These are phyloP conservation scores for Scolecobasidium constrictum DNA, from an alignment of 2,329 filamentous ascomycete species.

Conservation along the genomic window DNA sequence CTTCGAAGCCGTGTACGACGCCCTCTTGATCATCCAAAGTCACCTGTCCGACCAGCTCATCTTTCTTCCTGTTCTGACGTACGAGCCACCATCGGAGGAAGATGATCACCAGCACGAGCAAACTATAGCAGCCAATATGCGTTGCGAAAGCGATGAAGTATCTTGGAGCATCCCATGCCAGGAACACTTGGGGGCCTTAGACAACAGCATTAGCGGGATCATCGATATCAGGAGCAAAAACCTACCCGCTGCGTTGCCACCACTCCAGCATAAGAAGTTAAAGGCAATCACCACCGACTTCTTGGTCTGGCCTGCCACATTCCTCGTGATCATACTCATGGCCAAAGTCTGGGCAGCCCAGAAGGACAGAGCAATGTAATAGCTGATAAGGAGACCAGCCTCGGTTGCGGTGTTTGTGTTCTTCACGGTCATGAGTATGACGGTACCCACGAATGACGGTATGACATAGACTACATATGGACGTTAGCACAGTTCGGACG, in stretches of 20 bases:
- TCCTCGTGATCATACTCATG: slow-evolving; percentile 57
- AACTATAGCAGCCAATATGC: slow-evolving; percentile 57
- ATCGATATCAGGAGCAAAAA: background rate
- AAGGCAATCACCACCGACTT: slow-evolving; percentile 56
- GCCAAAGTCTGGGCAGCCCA: slow-evolving; percentile 61
- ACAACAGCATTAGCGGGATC: background rate
- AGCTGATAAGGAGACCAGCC: slow-evolving; percentile 58
- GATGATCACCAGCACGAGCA: slow-evolving; percentile 47
- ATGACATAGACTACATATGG: slow-evolving; percentile 7
- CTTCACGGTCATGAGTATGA: slow-evolving; percentile 58
- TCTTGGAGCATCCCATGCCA: slow-evolving; percentile 46
- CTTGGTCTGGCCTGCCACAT: slow-evolving; percentile 64
- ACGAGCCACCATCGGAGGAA: slow-evolving; percentile 48
- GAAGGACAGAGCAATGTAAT: slow-evolving; percentile 69
- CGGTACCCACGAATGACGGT: slow-evolving; percentile 55
- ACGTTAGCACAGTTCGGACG: too few species aligned
- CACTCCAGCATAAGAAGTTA: slow-evolving; percentile 61
- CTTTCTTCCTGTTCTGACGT: slow-evolving; percentile 48
- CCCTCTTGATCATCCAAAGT: slow-evolving; percentile 18
- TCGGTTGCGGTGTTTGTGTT: slow-evolving; percentile 47
- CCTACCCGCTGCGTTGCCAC: slow-evolving; percentile 54
- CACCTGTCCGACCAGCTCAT: slow-evolving; percentile 31
- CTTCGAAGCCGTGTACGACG: slow-evolving; percentile 47
- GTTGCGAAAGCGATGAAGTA: slow-evolving; percentile 62
- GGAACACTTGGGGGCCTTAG: slow-evolving; percentile 52